Evolutionary conservation across 495 filamentous ascomycete species (phyloP), one percentile per base, ranked within the genome.

Genomic region (Oidiodendron maius): DNA sequence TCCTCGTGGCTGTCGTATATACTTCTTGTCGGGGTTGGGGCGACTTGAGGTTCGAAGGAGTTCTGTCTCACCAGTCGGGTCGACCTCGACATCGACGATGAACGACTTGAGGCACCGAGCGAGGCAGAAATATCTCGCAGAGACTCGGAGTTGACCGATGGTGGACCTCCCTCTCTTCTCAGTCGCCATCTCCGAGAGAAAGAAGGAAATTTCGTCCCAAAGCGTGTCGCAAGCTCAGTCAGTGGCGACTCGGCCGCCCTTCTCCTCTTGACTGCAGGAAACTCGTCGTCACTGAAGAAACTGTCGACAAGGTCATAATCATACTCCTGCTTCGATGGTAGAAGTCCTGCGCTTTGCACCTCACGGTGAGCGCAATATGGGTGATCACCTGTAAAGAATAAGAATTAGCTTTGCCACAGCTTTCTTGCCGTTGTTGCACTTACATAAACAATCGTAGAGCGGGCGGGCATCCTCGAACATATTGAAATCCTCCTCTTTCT

Each of bases 191-290:
- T 59, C 16, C 76, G 78, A 0, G 83, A 78, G 40, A 93, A 72
- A 26, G 83, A 89, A 2, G 86, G 83, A 46, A 93, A 83, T 44
- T 80, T 76, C 2, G 80, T 81, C 38, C 83, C 78, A 48, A 91
- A 66, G 34, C 84, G 77, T 25, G 80, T 77, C 21, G 87, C 74
- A 45, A 87, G 74, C 38, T 72, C 78, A 47, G 76, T 70, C n/a
- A 81, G 64, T 1, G 85, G 71, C 0, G 77, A 75, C 39, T 83
- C 83, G 26, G 78, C 79, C 5, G 80, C 85, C 42, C 81, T 77
- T 52, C 82, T 83, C 52, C 82, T 85, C 48, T 68, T 66, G 50
- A 65, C 71, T 6, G 58, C 65, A 13, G 68, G 61, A 41, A 74
- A 74, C 47, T 86, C 82, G 55, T 78, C 75, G 51, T 83, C 77